Evolutionary conservation across 768 basidiomycete genomes (phyloP), one percentile per base, ranked within the genome.

Genomic region (Leucogyrophana mollusca): DNA sequence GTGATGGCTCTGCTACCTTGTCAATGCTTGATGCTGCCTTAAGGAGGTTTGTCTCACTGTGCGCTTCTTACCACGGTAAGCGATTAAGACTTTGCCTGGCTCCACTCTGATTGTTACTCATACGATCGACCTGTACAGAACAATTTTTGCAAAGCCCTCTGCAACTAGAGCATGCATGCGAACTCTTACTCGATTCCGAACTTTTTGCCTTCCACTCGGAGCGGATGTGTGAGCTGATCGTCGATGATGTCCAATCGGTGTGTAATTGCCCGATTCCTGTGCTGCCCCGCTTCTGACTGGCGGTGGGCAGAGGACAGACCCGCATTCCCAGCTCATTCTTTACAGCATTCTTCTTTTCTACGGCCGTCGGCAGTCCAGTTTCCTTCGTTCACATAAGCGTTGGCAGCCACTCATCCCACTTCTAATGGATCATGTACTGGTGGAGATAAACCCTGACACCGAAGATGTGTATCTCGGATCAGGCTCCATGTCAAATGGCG

Each of bases 161-260:
- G 20, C 92, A 95, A 56, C 75, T 97, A 37, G 82, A 92, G 50
- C 86, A 93, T 61, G 92, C 92, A 9, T 87, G 87, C 55, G 71
- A 77, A 33, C 66, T 87, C 23, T 69, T 98, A 10, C 71, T 94
- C 34, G 79, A 83, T 44, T 93, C 90, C 0, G 93, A 94, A 58
- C 76, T 98, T 33, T 96, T 97, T 57, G 66, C 78, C 2, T 94
- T 89, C 58, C 93, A 97, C 64, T 93, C 90, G 3, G 93, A 94
- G 59, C 74, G 95, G 25, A 94, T 94, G 90, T 81, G 85, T 45
- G 87, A 91, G 53, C 77, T 88, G 34, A 70, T 93, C 39, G 71
- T 87, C 30, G 76, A 83, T 39, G 83, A 90, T 55, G 79, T 79
- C 10, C 75, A 78, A 60, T 72, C 74, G 59, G 88, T 92, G 60